phyloP scores from a whole-genome alignment of 495 filamentous ascomycete genomes.

The Aspergillus taichungensis region DNA sequence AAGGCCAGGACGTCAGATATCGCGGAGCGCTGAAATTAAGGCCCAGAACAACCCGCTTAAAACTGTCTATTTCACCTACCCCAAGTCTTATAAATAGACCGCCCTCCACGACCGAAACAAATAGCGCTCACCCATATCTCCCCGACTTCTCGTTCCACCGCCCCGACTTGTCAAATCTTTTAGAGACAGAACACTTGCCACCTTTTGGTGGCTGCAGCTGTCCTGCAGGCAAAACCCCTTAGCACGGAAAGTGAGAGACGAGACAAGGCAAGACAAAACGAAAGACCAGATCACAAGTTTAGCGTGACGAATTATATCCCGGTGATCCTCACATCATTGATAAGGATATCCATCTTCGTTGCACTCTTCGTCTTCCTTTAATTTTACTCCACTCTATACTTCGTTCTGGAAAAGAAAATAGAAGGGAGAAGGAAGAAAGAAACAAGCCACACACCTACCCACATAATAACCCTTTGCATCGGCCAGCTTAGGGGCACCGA shows the following conservation, averaged over 20 bases:
- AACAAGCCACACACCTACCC: not conserved
- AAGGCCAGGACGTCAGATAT: no score
- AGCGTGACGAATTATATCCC: no score
- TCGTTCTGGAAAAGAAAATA: not conserved
- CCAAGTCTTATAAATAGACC: not conserved
- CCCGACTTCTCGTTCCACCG: not conserved
- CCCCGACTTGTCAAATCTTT: not conserved
- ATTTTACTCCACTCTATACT: no score
- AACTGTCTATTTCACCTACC: no score
- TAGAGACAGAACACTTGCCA: slow-evolving; percentile 1
- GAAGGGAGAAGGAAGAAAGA: not conserved
- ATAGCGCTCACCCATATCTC: not conserved
- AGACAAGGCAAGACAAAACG: not conserved
- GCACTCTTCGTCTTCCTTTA: no score
- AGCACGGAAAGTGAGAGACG: not conserved
- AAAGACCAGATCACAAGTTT: no score
- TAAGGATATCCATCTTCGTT: no score
- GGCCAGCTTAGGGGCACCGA: not conserved
- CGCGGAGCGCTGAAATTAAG: no score
- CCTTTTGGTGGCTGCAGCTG: slow-evolving; percentile 10
- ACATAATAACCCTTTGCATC: no score
- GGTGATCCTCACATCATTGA: no score
- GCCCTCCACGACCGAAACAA: not conserved
- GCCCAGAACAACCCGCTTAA: no score
- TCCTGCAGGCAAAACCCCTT: slow-evolving; percentile 1